These are phyloP conservation scores for Alternaria angustiovoidea DNA, from an alignment of 2,329 filamentous ascomycete genomes.

Conservation along the genomic window DNA sequence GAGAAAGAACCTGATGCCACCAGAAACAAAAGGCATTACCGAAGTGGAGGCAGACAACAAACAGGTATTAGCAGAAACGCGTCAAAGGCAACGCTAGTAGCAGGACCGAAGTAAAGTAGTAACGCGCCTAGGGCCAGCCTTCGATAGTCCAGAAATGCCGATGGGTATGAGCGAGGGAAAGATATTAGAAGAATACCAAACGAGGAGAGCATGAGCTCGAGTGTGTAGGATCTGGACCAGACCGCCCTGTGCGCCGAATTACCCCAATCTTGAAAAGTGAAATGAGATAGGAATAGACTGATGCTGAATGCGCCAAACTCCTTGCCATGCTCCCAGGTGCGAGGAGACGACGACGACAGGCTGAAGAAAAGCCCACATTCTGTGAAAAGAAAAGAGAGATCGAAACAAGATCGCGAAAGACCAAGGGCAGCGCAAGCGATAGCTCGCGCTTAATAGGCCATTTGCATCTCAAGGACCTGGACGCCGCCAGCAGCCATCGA, in stretches of 20 bases:
- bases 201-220: slow-evolving; percentile 45
- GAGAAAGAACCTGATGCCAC: slow-evolving; percentile 30
- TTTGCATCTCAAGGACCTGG: slow-evolving; percentile 54
- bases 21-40: slow-evolving; percentile 20
- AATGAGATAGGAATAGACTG: slow-evolving; percentile 23
- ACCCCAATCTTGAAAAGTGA: slow-evolving; percentile 34
- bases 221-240: slow-evolving; percentile 44
- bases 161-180: slow-evolving; percentile 49
- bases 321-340: slow-evolving; percentile 47
- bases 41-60: slow-evolving; percentile 29
- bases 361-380: slow-evolving; percentile 34
- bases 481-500: slow-evolving; percentile 53
- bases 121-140: slow-evolving; percentile 51
- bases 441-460: slow-evolving; percentile 48
- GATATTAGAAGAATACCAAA: slow-evolving; percentile 48
- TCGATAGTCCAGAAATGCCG: slow-evolving; percentile 44
- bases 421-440: slow-evolving; percentile 11
- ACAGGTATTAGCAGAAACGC: slow-evolving; percentile 39
- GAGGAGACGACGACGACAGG: slow-evolving; percentile 39
- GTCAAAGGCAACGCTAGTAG: slow-evolving; percentile 28
- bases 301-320: slow-evolving; percentile 37
- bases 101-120: slow-evolving; percentile 37
- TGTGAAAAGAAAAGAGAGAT: slow-evolving; percentile 37
- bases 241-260: slow-evolving; percentile 48
- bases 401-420: slow-evolving; percentile 30